Evolutionary conservation across 2,329 filamentous ascomycete species (phyloP), one percentile per base, ranked within the genome.

Genomic region (Diaporthe helianthi): DNA sequence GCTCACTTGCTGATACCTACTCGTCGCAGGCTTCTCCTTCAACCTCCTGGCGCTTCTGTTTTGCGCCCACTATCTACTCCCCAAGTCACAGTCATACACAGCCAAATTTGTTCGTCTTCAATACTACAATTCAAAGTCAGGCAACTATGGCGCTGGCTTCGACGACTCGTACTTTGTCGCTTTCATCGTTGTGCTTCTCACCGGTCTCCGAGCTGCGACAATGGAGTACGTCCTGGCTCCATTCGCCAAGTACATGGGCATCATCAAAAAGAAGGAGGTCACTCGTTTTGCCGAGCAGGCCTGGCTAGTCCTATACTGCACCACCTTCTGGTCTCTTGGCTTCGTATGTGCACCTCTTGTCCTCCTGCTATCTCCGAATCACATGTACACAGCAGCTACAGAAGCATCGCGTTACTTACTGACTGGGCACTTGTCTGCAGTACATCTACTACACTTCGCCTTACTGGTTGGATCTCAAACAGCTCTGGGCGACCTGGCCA

Each of bases 271-370:
- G 77, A 98, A 97, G 82, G 89, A 89, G 55, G 83, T 91, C 70
- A 88, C 93, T 60, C 88, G 96, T 69, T 97, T 98, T 81, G 93
- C 93, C 72, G 96, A 99, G 82, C 96, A 99, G 82, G 93, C 91
- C 55, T 98, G 95, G 93, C 85, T 97, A 77, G 82, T 97, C 68
- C 80, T 96, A 53, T 98, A 98, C 82, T 95, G 95, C 79, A 83
- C 83, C 54, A 83, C 90, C 67, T 95, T 94, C 78, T 98, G 93
- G 92, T 85, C 89, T 15, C 83, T 95, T 71, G 96, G 96, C 74
- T 86, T 97, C 85, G 93, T 97, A 85, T 75, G 90, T 82, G 17
- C 15, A 33, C 15, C 24, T 15, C n/a, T 17, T 36, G 19, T 46
- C n/a, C 47, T 49, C 29, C 22, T 38, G 52, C 29, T 15, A 7